A percentile compares a stretch with the other conserved stretches of the same genome.
Conservation (phyloP, 2,329 filamentous ascomycete genomes). For the Trichoderma breve region DNA sequence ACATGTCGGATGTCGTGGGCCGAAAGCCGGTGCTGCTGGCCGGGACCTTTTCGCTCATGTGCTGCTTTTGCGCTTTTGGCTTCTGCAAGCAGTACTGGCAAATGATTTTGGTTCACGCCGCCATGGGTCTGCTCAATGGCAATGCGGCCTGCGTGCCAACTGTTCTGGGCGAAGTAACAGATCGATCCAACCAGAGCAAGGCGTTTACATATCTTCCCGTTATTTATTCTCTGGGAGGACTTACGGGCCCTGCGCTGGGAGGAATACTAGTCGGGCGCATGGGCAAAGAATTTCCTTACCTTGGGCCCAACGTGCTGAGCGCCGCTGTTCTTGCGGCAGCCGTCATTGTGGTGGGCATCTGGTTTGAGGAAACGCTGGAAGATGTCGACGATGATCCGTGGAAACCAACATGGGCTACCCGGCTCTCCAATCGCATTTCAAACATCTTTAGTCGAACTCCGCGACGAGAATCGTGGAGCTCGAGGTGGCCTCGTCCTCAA, state of each 20-base stretch:
- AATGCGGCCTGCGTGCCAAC: constrained; percentile 94
- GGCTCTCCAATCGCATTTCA: constrained; percentile 30
- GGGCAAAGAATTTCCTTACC: constrained; percentile 69
- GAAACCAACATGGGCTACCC: constrained; percentile 36
- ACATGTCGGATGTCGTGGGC: constrained; percentile 63
- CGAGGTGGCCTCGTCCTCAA: constrained; percentile 37
- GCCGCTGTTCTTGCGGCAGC: constrained; percentile 70
- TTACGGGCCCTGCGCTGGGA: constrained; percentile 89
- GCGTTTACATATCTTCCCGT: constrained; percentile 94
- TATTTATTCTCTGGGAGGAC: constrained; percentile 91
- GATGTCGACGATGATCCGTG: constrained; percentile 31
- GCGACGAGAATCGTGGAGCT: constrained; percentile 38
- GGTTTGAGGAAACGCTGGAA: constrained; percentile 75
- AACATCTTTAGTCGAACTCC: constrained; percentile 18
- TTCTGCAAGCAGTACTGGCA: constrained; percentile 83
- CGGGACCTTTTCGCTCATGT: constrained; percentile 78
- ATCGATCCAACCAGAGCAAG: constrained; percentile 87
- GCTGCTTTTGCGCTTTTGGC: constrained; percentile 82
- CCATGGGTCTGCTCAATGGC: constrained; percentile 92
- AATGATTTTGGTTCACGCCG: constrained; percentile 76
- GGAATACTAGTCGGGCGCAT: constrained; percentile 72
- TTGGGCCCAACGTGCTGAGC: constrained; percentile 78
- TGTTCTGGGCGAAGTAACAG: constrained; percentile 90
- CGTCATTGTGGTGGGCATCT: constrained; percentile 70
- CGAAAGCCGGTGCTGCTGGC: constrained; percentile 72